Conservation (phyloP, 495 filamentous ascomycete species). For the Pseudevernia furfuracea region DNA sequence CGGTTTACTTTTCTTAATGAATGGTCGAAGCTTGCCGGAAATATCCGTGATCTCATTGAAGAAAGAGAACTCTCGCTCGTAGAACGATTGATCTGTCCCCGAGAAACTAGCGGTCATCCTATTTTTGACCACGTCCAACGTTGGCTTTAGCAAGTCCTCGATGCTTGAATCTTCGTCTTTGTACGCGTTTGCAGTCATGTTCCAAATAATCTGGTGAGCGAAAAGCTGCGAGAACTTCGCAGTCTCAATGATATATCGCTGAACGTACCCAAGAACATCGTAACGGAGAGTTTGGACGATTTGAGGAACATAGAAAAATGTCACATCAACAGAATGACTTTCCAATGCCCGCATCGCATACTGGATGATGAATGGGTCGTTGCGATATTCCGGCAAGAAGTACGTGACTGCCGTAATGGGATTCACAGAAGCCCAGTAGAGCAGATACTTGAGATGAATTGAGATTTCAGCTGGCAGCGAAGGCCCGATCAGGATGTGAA, state of each 20-base stretch:
- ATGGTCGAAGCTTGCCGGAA: conserved; percentile 89
- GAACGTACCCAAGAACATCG: conserved; percentile 88
- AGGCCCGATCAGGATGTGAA: conserved; percentile 72
- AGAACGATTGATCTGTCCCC: conserved; percentile 69
- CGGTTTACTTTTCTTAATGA: conserved; percentile 83
- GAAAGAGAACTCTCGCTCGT: conserved; percentile 91
- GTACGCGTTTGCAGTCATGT: conserved; percentile 98
- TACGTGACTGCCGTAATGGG: conserved; percentile 87
- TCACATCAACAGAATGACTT: conserved; percentile 86
- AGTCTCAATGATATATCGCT: conserved; percentile 92
- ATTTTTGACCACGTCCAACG: conserved; percentile 81
- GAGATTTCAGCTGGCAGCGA: conserved; percentile 69
- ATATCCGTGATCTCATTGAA: conserved; percentile 95
- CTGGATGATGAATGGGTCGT: conserved; percentile 89
- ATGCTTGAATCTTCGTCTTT: conserved; percentile 91
- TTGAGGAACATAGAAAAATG: conserved; percentile 98
- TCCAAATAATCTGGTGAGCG: conserved; percentile 99
- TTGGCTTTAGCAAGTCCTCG: conserved; percentile 87
- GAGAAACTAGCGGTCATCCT: conserved; percentile 79
- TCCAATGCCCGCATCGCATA: conserved; percentile 96
- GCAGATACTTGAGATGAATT: conserved; percentile 78
- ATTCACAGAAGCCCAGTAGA: conserved; percentile 92
- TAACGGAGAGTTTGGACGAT: conserved; percentile 96
- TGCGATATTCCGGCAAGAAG: conserved; percentile 87
- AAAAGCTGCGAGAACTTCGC: conserved; percentile 93